Conservation (phyloP, 2,329 filamentous ascomycete genomes). For the Exophiala phaeomuriformis region DNA sequence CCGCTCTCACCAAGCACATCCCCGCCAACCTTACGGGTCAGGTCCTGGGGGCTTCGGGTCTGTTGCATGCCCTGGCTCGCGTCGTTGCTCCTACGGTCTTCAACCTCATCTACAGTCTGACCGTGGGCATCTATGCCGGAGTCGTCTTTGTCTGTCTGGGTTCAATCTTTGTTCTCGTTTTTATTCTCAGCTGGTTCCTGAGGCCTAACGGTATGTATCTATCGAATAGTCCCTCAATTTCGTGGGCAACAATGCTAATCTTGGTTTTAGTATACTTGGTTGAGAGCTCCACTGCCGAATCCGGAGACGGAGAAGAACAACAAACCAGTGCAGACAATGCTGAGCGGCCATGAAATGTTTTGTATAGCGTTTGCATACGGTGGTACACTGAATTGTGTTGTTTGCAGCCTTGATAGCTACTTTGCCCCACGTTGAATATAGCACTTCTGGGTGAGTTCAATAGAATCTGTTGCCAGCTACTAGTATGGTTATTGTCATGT, state of each 20-base stretch:
- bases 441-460: too few species aligned
- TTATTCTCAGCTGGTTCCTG: slow-evolving; percentile 63
- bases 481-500: too few species aligned
- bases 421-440: too few species aligned
- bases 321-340: background rate
- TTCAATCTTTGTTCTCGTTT: slow-evolving; percentile 57
- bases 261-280: slow-evolving; percentile 9
- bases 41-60: slow-evolving; percentile 77
- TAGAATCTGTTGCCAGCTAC: too few species aligned
- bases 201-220: slow-evolving; percentile 57
- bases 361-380: too few species aligned
- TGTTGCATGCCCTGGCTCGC: slow-evolving; percentile 74
- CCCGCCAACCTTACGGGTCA: slow-evolving; percentile 74
- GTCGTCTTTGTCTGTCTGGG: slow-evolving; percentile 73
- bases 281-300: background rate
- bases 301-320: background rate
- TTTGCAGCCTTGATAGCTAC: too few species aligned
- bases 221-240: background rate
- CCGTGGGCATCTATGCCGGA: slow-evolving; percentile 70
- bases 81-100: slow-evolving; percentile 75
- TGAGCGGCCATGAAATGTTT: too few species aligned
- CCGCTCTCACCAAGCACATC: slow-evolving; percentile 82
- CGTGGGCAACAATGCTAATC: slow-evolving; percentile 1
- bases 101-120: slow-evolving; percentile 76
- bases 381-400: too few species aligned